Percentiles rank a stretch among this genome's conserved stretches.
These are phyloP conservation scores for Dalbergia cultrata DNA, from an alignment of 306 rosid genomes.

Conservation along the genomic window DNA sequence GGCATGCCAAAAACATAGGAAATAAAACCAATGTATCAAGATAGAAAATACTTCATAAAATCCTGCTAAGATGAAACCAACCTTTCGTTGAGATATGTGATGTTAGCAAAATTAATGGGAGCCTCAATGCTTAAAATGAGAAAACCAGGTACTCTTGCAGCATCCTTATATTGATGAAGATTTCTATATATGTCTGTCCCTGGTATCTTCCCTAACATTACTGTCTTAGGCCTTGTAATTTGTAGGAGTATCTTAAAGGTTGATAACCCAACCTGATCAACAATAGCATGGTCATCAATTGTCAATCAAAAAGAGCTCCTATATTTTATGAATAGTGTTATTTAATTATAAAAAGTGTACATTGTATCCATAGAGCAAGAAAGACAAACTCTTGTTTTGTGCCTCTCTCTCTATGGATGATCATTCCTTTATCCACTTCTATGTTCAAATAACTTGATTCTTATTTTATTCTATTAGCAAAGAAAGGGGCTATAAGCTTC, in stretches of 20 bases:
- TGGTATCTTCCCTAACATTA: constrained; percentile 80
- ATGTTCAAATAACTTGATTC: too few relatives aligned
- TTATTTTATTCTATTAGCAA: neutral
- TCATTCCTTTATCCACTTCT: too few relatives aligned
- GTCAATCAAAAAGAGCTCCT: constrained; percentile 19
- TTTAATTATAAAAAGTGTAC: too few relatives aligned
- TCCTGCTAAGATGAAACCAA: constrained; percentile 36
- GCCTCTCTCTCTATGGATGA: too few relatives aligned
- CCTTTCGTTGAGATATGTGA: constrained; percentile 91
- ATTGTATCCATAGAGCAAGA: too few relatives aligned
- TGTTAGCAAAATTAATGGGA: constrained; percentile 92
- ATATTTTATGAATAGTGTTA: neutral
- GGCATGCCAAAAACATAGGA: constrained; percentile 24
- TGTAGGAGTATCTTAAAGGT: constrained; percentile 82
- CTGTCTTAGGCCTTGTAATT: constrained; percentile 89
- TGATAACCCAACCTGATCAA: constrained; percentile 80
- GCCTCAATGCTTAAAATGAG: constrained; percentile 91
- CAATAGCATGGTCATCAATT: constrained; percentile 33
- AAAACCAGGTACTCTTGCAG: constrained; percentile 74
- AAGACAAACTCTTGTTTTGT: too few relatives aligned
- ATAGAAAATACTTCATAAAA: neutral
- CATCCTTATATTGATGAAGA: constrained; percentile 83
- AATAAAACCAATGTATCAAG: neutral
- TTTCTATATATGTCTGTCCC: constrained; percentile 83
- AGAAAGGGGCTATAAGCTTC: neutral